Conservation (phyloP, 2,329 filamentous ascomycete species). For the Sclerotinia trifoliorum region DNA sequence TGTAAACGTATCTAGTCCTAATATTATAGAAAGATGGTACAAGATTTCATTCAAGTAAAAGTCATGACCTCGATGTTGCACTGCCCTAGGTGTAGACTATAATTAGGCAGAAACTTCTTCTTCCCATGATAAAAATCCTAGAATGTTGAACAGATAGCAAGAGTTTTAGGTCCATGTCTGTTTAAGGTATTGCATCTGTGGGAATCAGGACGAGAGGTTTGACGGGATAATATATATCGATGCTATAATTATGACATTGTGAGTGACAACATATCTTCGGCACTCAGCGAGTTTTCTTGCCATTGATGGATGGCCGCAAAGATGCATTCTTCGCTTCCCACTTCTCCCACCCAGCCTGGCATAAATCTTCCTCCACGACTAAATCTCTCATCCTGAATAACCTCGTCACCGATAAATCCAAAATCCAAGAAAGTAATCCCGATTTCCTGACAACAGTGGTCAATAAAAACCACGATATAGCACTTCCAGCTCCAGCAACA, state of each 20-base stretch:
- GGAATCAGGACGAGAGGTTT: neutral
- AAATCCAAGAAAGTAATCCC: slow-evolving; percentile 69
- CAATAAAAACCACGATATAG: slow-evolving; percentile 73
- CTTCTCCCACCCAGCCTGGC: slow-evolving; percentile 89
- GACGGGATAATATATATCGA: slow-evolving; percentile 9
- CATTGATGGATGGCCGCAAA: slow-evolving; percentile 38
- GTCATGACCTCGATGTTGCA: neutral
- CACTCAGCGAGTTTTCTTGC: slow-evolving; percentile 35
- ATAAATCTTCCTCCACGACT: slow-evolving; percentile 81
- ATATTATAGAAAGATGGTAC: neutral
- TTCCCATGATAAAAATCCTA: neutral
- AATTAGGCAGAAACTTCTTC: neutral
- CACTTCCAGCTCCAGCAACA: slow-evolving; percentile 67
- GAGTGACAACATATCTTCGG: neutral
- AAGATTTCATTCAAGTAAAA: neutral
- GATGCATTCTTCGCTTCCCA: slow-evolving; percentile 60
- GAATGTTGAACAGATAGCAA: neutral
- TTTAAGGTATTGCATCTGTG: neutral
- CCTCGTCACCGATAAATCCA: slow-evolving; percentile 64
- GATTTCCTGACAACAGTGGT: slow-evolving; percentile 64
- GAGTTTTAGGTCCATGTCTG: neutral
- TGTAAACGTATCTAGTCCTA: neutral
- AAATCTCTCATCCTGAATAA: slow-evolving; percentile 77
- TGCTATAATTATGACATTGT: neutral
- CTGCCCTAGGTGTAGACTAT: too few species aligned